These are phyloP conservation scores for Umbelopsis ramanniana DNA, from an alignment of 192 early-diverging fungal genomes.

Conservation along the genomic window DNA sequence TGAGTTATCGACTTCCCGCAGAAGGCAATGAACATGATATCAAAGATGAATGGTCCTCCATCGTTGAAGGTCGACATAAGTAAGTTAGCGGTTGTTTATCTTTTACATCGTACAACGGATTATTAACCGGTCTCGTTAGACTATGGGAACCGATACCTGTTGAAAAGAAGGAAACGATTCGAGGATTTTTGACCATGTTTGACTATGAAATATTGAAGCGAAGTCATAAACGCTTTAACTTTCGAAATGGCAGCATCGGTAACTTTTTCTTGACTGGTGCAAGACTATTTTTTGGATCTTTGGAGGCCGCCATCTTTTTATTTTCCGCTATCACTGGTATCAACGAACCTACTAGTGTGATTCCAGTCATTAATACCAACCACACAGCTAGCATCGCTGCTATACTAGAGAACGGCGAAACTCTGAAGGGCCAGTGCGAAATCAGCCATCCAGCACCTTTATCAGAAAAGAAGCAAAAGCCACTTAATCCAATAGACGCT, in stretches of 20 bases:
- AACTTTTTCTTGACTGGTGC: slow-evolving; percentile 83
- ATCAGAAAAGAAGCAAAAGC: neutral
- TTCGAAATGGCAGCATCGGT: slow-evolving; percentile 74
- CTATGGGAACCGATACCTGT: slow-evolving; percentile 54
- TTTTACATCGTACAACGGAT: neutral
- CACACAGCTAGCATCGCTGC: slow-evolving; percentile 71
- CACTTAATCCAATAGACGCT: slow-evolving; percentile 45
- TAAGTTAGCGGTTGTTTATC: slow-evolving; percentile 17
- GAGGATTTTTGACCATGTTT: slow-evolving; percentile 72
- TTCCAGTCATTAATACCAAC: slow-evolving; percentile 72
- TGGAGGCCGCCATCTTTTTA: slow-evolving; percentile 75
- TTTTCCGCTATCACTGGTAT: slow-evolving; percentile 72
- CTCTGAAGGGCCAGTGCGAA: slow-evolving; percentile 73
- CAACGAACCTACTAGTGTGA: slow-evolving; percentile 64
- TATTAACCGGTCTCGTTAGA: slow-evolving; percentile 29
- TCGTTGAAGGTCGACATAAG: slow-evolving; percentile 77
- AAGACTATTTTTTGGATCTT: slow-evolving; percentile 71
- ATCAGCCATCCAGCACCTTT: slow-evolving; percentile 67
- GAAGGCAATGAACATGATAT: slow-evolving; percentile 58
- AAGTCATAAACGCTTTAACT: slow-evolving; percentile 68
- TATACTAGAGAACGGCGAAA: slow-evolving; percentile 63
- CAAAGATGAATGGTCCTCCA: slow-evolving; percentile 72
- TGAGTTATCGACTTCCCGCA: slow-evolving; percentile 70
- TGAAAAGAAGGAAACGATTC: slow-evolving; percentile 70
- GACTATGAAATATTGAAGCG: slow-evolving; percentile 68